Evolutionary conservation across 2,329 filamentous ascomycete species (phyloP).

Genomic region (Plenodomus tracheiphilus): DNA sequence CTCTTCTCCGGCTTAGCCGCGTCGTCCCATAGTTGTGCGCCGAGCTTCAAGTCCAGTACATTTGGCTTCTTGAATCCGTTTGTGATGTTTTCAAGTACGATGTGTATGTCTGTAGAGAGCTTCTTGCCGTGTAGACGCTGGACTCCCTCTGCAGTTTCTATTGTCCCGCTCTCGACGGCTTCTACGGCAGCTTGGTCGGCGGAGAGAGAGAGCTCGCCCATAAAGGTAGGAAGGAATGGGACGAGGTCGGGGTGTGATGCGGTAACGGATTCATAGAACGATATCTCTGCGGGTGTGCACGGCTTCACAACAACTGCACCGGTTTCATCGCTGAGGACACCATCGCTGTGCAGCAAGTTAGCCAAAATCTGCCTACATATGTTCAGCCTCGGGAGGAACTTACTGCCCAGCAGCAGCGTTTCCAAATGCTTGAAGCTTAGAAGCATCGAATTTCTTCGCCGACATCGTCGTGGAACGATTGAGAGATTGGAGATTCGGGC

Average conservation of each 20-base stretch:
- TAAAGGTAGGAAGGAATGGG: conserved; percentile 79
- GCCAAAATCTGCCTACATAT: conserved; percentile 2
- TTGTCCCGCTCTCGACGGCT: conserved; percentile 30
- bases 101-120: conserved; percentile 74
- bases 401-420: conserved; percentile 85
- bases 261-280: conserved; percentile 80
- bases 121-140: conserved; percentile 60
- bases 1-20: conserved; percentile 62
- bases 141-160: conserved; percentile 29
- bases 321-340: conserved; percentile 80
- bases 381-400: conserved; percentile 45
- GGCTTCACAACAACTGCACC: conserved; percentile 93
- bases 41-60: conserved; percentile 91
- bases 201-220: conserved; percentile 73
- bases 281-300: conserved; percentile 81
- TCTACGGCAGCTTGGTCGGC: conserved; percentile 18
- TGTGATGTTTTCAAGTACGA: conserved; percentile 84
- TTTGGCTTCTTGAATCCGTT: conserved; percentile 82
- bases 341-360: conserved; percentile 64
- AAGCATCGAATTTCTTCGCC: conserved; percentile 57
- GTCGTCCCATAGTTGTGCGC: conserved; percentile 83
- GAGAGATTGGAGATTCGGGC: neutral
- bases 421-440: conserved; percentile 69
- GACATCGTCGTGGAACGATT: conserved; percentile 34
- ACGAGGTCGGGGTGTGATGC: conserved; percentile 72